Evolutionary conservation across 305 asterid species (phyloP).

Genomic region (Striga hermonthica): DNA sequence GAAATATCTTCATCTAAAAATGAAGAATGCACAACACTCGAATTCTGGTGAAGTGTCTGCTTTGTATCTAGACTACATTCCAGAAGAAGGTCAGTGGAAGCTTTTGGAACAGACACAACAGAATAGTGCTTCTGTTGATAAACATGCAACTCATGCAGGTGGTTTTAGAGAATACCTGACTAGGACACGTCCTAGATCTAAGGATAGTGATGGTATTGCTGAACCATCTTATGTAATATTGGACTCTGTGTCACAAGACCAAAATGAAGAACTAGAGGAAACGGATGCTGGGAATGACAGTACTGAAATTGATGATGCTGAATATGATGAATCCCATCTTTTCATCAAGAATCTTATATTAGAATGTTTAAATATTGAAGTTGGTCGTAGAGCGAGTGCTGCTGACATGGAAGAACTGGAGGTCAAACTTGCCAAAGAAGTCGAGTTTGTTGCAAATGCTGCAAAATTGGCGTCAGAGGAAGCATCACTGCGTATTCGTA

Average conservation of each 20-base stretch:
- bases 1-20: constrained; percentile 44
- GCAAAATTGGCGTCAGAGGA: constrained; percentile 55
- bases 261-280: constrained; percentile 39
- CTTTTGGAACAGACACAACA: constrained; percentile 52
- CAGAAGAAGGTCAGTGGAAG: constrained; percentile 82
- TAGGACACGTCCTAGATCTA: constrained; percentile 26
- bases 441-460: constrained; percentile 68
- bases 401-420: constrained; percentile 56
- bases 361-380: constrained; percentile 67
- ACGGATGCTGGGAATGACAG: constrained; percentile 29
- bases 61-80: constrained; percentile 58
- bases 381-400: constrained; percentile 58
- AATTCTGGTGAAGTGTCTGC: constrained; percentile 48
- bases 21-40: constrained; percentile 37
- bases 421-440: constrained; percentile 60
- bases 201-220: constrained; percentile 39
- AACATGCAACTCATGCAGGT: constrained; percentile 30
- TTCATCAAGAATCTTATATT: constrained; percentile 51
- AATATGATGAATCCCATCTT: constrained; percentile 34
- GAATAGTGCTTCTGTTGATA: constrained; percentile 34
- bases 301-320: constrained; percentile 35
- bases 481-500: constrained; percentile 31
- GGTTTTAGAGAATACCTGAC: constrained; percentile 31
- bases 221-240: constrained; percentile 70
- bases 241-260: constrained; percentile 50